phyloP scores from a whole-genome alignment of 192 early-diverging fungal genomes.

The Chytriomyces sp. region DNA sequence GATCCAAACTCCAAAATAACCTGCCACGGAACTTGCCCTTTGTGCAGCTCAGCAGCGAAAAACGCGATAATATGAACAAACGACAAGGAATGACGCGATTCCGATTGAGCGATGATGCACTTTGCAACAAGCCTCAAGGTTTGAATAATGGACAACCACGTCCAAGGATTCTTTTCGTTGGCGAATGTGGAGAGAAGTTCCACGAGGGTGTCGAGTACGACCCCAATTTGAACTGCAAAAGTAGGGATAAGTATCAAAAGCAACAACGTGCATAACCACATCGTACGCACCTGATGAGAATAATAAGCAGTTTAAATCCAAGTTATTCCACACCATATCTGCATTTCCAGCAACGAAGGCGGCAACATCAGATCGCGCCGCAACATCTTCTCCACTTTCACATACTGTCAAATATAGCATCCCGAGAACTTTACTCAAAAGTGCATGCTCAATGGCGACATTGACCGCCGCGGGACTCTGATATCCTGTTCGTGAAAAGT shows the following conservation, averaged over 20 bases:
- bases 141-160: neutral
- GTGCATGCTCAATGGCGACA: neutral
- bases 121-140: neutral
- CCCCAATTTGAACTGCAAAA: no score
- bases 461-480: no score
- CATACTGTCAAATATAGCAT: neutral
- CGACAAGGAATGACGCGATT: neutral
- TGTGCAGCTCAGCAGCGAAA: conserved; percentile 8
- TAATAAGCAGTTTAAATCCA: no score
- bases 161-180: conserved; percentile 20
- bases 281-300: no score
- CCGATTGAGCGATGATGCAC: neutral
- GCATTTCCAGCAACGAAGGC: neutral
- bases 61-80: conserved; percentile 8
- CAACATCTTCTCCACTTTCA: neutral
- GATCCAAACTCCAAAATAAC: conserved; percentile 14
- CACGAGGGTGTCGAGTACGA: neutral
- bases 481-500: no score
- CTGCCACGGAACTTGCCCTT: conserved; percentile 7
- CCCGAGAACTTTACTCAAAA: neutral
- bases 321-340: no score
- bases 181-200: neutral
- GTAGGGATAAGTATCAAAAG: no score
- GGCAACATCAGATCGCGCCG: neutral
- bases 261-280: no score